Conservation (phyloP, 768 basidiomycete species). For the Termitomyces sp. region DNA sequence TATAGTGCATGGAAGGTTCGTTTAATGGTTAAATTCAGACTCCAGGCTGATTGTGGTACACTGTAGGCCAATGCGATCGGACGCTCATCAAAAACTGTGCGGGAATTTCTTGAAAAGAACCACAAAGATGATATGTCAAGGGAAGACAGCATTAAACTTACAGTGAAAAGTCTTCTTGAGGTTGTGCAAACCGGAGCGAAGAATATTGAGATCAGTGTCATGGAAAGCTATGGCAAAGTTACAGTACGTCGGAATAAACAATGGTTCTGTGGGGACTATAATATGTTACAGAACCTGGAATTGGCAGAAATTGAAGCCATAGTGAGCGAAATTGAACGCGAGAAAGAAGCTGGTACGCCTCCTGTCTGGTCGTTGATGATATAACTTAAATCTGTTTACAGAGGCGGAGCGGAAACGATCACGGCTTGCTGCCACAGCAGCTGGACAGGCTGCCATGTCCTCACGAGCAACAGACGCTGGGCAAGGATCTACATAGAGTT, state of each 20-base stretch:
- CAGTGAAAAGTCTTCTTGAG: slow-evolving; percentile 92
- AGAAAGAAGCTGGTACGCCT: slow-evolving; percentile 87
- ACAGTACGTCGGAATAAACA: slow-evolving; percentile 46
- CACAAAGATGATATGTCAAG: slow-evolving; percentile 86
- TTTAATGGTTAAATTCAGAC: not conserved
- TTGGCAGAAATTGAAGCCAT: slow-evolving; percentile 86
- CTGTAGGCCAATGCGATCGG: slow-evolving; percentile 93
- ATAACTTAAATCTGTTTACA: slow-evolving; percentile 21
- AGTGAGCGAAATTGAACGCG: slow-evolving; percentile 89
- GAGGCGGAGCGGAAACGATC: slow-evolving; percentile 95
- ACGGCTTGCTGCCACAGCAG: slow-evolving; percentile 85
- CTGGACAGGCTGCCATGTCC: slow-evolving; percentile 85
- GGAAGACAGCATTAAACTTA: slow-evolving; percentile 90
- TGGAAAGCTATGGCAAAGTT: slow-evolving; percentile 93
- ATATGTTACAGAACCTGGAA: slow-evolving; percentile 63
- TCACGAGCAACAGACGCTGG: slow-evolving; percentile 41
- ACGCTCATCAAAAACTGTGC: slow-evolving; percentile 95
- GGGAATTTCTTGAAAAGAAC: slow-evolving; percentile 98
- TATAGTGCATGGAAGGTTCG: slow-evolving; percentile 97
- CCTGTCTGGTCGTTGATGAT: not conserved
- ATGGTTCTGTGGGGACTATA: not conserved
- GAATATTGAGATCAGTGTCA: slow-evolving; percentile 98
- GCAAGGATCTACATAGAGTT: slow-evolving; percentile 21
- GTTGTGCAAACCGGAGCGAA: slow-evolving; percentile 99
- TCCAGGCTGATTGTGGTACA: not conserved